phyloP scores from a whole-genome alignment of 345 rosid species.

The Rhodamnia argentea region DNA sequence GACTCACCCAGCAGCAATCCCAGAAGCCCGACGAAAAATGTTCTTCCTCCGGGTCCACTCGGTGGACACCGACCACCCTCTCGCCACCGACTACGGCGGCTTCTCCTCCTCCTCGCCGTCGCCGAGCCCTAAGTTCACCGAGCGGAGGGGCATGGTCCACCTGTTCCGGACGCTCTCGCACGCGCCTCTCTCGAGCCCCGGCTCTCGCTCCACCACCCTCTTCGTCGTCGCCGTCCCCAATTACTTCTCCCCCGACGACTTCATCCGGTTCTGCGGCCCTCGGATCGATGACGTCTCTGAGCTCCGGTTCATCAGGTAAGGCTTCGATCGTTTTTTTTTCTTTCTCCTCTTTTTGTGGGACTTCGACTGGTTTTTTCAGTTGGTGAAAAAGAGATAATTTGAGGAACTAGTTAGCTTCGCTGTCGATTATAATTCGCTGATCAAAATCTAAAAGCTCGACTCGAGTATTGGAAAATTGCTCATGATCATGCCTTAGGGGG shows the following conservation, averaged over 20 bases:
- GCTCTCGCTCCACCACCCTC: slow-evolving; percentile 56
- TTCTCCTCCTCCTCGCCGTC: slow-evolving; percentile 19
- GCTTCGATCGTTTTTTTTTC: neutral
- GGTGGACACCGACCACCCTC: slow-evolving; percentile 53
- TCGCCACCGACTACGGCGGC: slow-evolving; percentile 33
- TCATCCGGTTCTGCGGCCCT: slow-evolving; percentile 56
- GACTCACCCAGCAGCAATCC: neutral
- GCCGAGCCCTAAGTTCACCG: slow-evolving; percentile 31
- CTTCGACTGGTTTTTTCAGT: neutral
- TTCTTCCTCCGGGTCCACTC: slow-evolving; percentile 80
- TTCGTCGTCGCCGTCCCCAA: slow-evolving; percentile 83
- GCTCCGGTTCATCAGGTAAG: slow-evolving; percentile 65
- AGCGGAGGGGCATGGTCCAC: slow-evolving; percentile 70
- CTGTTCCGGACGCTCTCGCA: slow-evolving; percentile 52
- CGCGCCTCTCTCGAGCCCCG: slow-evolving; percentile 59
- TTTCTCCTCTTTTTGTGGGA: neutral
- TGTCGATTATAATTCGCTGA: neutral
- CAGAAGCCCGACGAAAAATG: slow-evolving; percentile 13
- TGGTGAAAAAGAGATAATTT: neutral
- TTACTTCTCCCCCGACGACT: slow-evolving; percentile 63
- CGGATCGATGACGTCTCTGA: slow-evolving; percentile 32
- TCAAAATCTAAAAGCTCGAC: rapidly evolving
- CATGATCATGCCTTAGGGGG: neutral
- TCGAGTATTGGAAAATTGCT: neutral
- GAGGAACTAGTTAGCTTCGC: neutral